Conservation (phyloP, 1,139 yeast genomes). For the Yamadazyma siamensis region DNA sequence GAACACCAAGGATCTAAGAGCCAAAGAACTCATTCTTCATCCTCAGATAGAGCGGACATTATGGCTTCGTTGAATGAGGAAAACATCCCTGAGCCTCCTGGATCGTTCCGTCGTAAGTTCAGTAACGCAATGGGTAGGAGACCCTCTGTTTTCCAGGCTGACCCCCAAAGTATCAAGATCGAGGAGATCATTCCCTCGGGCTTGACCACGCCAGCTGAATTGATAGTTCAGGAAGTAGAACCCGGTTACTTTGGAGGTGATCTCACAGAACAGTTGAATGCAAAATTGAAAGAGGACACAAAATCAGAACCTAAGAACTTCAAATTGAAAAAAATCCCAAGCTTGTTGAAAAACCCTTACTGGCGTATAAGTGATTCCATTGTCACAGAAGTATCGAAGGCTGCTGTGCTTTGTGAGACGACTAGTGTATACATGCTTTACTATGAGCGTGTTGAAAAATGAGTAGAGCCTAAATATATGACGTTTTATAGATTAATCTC, state of each 20-base stretch:
- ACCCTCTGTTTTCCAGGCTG: constrained; percentile 42
- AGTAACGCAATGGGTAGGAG: constrained; percentile 44
- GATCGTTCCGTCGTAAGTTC: constrained; percentile 33
- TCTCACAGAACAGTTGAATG: constrained; percentile 12
- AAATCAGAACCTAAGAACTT: constrained; percentile 16
- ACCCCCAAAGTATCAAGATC: constrained; percentile 31
- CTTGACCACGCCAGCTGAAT: constrained; percentile 42
- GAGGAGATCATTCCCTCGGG: constrained; percentile 43
- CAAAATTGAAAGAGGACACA: constrained; percentile 10
- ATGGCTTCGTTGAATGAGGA: constrained; percentile 16
- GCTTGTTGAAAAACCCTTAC: constrained; percentile 59
- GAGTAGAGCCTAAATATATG: constrained; percentile 1
- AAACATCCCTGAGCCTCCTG: constrained; percentile 19
- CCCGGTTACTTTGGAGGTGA: constrained; percentile 21
- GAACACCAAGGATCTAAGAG: constrained; percentile 1
- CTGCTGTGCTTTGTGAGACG: constrained; percentile 63
- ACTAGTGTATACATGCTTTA: constrained; percentile 79
- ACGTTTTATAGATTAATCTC: constrained; percentile 4
- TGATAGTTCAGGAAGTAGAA: constrained; percentile 33
- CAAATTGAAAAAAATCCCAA: constrained; percentile 50
- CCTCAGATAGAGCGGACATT: constrained; percentile 11
- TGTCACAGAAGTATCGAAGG: constrained; percentile 59
- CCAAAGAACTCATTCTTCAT: constrained; percentile 7
- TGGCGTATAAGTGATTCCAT: constrained; percentile 85
- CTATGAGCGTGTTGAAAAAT: constrained; percentile 56